Conservation (phyloP, 2,329 filamentous ascomycete genomes). For the Epichloe bromicola region DNA sequence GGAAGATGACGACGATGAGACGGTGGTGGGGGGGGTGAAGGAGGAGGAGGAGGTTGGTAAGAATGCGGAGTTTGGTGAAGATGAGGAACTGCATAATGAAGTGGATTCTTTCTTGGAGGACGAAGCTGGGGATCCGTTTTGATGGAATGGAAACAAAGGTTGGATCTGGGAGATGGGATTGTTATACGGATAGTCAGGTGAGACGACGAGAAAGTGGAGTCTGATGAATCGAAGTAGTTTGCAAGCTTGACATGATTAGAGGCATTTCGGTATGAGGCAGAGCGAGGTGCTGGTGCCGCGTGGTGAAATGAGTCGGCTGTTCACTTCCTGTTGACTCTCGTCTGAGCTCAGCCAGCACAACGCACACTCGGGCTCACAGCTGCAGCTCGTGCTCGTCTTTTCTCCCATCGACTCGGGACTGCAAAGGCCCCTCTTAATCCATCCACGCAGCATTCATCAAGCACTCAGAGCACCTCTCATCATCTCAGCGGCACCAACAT, state of each 20-base stretch:
- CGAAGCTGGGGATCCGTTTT: neutral
- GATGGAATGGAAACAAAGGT: neutral
- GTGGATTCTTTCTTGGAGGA: neutral
- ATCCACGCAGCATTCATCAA: too few species aligned
- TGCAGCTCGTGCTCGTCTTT: too few species aligned
- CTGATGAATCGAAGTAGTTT: too few species aligned
- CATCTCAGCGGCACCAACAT: too few species aligned
- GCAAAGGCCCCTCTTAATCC: too few species aligned
- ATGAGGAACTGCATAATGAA: neutral
- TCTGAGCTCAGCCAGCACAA: too few species aligned
- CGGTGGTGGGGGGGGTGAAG: conserved; percentile 10
- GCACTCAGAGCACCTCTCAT: too few species aligned
- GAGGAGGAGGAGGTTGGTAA: conserved; percentile 9
- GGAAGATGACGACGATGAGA: conserved; percentile 9
- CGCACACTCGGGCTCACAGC: too few species aligned
- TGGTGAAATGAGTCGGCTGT: neutral
- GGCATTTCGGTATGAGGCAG: too few species aligned
- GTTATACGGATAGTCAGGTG: neutral
- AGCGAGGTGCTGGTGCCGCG: neutral
- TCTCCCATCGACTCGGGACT: too few species aligned
- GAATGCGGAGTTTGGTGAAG: neutral
- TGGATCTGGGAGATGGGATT: neutral
- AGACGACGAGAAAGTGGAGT: too few species aligned
- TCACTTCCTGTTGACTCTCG: neutral
- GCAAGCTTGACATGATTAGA: too few species aligned